Base-by-base conservation (phyloP, 2,329 filamentous ascomycete species). In the Talaromyces albobiverticillius region DNA sequence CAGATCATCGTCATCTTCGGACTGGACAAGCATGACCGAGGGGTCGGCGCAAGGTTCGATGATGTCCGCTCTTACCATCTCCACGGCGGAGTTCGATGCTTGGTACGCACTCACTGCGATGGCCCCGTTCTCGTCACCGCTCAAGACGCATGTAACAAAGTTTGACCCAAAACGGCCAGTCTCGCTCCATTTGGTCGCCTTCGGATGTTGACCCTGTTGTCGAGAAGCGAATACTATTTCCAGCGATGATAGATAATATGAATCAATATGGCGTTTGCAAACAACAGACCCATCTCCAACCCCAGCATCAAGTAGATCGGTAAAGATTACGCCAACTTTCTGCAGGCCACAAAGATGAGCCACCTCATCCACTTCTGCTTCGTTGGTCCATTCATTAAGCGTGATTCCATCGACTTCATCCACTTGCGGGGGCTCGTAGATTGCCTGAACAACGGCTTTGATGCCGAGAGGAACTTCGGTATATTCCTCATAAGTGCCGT, bases 11-110 rank as follows among this genome's bases (percentile, higher is more conserved):
- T 96, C 91, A 56, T 93, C 89, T 67, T 97, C 93, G 22, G 89
- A 88, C 58, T 92, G 90, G 4, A 99, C 94, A 43, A 99, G 83
- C 93, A 99, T 96, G 50, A 93, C 86, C 6, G 83, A 86, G 2
- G 94, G 94, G 60, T 97, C 93, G 26, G 92, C 92, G 8, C 91
- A 97, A 7, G 94, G 90, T 70, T 99, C 94, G 57, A 99, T 84
- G 60, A 99, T 92, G 64, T 97, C 90, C 36, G 94, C 92, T 59
- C 89, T 83, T 23, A 96, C 90, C 94, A 99, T 99, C 71, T 99
- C 94, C 4, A 96, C 91, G 0, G 92, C 91, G 14, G 94, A 88
- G 62, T 96, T 96, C 1, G 93, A 96, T 59, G 90, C 92, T 71
- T 99, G 94, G 66, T 97, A 99, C 0, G 92, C 86, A 3, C 90